Conservation (phyloP, 2,329 filamentous ascomycete genomes). For the Cordyceps tenuipes region DNA sequence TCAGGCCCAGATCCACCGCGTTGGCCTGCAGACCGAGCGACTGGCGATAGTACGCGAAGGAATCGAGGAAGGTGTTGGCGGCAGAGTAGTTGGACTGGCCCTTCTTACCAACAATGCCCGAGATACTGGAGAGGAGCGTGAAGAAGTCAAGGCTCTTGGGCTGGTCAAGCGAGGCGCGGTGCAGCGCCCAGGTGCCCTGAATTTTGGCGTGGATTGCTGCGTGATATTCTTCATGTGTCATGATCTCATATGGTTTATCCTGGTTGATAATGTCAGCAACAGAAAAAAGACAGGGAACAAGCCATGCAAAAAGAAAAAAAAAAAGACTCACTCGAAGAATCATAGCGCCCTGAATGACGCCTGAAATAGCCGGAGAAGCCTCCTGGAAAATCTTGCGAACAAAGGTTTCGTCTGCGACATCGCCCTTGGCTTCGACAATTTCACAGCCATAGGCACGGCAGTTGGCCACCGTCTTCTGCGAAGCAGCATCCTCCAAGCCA, state of each 20-base stretch:
- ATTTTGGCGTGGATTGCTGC: slow-evolving; percentile 21
- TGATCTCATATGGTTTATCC: slow-evolving; percentile 16
- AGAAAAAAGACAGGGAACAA: neutral
- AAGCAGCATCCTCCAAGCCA: slow-evolving; percentile 14
- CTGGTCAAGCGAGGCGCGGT: slow-evolving; percentile 14
- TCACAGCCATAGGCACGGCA: slow-evolving; percentile 15
- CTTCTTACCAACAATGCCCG: slow-evolving; percentile 23
- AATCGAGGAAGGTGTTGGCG: slow-evolving; percentile 32
- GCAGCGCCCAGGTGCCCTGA: slow-evolving; percentile 25
- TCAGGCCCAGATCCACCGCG: slow-evolving; percentile 26
- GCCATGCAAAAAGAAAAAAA: too few relatives aligned
- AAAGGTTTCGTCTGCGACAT: slow-evolving; percentile 19
- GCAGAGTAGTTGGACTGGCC: slow-evolving; percentile 31
- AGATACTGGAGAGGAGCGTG: slow-evolving; percentile 23
- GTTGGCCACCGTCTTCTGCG: slow-evolving; percentile 13
- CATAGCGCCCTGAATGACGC: slow-evolving; percentile 31
- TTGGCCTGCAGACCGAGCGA: slow-evolving; percentile 14
- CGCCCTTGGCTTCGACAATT: slow-evolving; percentile 18
- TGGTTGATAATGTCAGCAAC: neutral
- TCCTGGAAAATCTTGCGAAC: slow-evolving; percentile 15
- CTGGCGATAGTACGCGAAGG: slow-evolving; percentile 27
- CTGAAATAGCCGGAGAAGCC: slow-evolving; percentile 21
- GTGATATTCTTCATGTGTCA: slow-evolving; percentile 25
- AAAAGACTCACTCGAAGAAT: slow-evolving; percentile 16
- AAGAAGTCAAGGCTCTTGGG: slow-evolving; percentile 26